Percentiles rank a stretch among this genome's conserved stretches.
These are phyloP conservation scores for Xylaria flabelliformis DNA, from an alignment of 495 filamentous ascomycete species.

Conservation along the genomic window DNA sequence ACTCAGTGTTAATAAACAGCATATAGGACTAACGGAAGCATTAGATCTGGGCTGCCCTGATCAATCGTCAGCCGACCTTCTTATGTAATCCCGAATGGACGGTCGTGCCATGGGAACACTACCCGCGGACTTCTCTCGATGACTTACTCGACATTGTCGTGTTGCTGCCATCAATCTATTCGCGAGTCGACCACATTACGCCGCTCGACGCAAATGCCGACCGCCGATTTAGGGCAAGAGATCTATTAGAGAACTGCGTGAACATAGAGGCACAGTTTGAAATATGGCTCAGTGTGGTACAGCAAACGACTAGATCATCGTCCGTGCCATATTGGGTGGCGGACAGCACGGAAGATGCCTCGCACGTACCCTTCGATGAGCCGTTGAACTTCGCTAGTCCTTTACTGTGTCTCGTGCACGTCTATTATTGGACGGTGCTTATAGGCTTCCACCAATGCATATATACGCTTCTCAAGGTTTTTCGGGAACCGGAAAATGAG, in stretches of 20 bases:
- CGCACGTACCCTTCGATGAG: slow-evolving; percentile 45
- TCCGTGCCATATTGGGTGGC: slow-evolving; percentile 36
- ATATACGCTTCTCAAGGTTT: slow-evolving; percentile 43
- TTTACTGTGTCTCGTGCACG: slow-evolving; percentile 43
- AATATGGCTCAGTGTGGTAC: slow-evolving; percentile 45
- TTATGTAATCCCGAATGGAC: slow-evolving; percentile 52
- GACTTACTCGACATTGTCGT: slow-evolving; percentile 50
- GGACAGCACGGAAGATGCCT: slow-evolving; percentile 20
- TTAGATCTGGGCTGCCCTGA: slow-evolving; percentile 51
- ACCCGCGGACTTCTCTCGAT: slow-evolving; percentile 53
- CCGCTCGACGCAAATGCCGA: slow-evolving; percentile 36
- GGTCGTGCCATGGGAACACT: slow-evolving; percentile 50
- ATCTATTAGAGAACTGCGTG: slow-evolving; percentile 48
- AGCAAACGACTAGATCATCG: slow-evolving; percentile 31
- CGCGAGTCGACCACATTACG: slow-evolving; percentile 44
- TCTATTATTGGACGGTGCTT: slow-evolving; percentile 51
- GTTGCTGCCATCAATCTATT: slow-evolving; percentile 46
- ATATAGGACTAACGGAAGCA: slow-evolving; percentile 25
- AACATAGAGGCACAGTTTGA: slow-evolving; percentile 48
- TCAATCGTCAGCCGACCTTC: slow-evolving; percentile 52
- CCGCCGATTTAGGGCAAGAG: slow-evolving; percentile 48
- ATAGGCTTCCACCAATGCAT: slow-evolving; percentile 48
- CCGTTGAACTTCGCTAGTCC: slow-evolving; percentile 43
- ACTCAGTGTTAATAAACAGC: not conserved
- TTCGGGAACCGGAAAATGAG: slow-evolving; percentile 41